Evolutionary conservation across 192 early-diverging fungal genomes (phyloP).

Genomic region (Phlyctochytrium planicorne): DNA sequence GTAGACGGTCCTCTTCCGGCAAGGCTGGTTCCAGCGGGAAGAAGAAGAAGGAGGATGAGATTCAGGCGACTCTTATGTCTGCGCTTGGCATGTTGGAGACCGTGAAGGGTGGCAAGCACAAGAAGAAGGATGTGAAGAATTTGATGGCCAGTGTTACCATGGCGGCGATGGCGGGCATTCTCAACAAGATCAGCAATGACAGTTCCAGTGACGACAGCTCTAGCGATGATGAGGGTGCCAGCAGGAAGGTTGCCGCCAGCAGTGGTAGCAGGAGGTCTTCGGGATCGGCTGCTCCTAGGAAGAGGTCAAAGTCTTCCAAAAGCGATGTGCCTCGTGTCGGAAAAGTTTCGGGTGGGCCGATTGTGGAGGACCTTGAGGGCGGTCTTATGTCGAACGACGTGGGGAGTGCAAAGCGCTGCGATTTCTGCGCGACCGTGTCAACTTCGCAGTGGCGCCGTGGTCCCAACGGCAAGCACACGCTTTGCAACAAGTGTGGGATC

Average conservation of each 20-base stretch:
- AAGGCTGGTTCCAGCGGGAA: not conserved
- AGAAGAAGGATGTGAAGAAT: not conserved
- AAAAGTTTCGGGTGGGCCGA: not conserved
- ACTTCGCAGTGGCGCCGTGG: slow-evolving; percentile 46
- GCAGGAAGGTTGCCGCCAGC: too few relatives aligned
- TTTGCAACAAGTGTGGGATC: slow-evolving; percentile 47
- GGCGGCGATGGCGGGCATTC: not conserved
- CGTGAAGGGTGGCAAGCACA: not conserved
- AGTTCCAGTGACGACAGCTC: not conserved
- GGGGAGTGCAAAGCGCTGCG: not conserved
- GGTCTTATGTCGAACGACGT: not conserved
- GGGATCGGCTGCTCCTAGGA: not conserved
- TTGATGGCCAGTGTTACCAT: not conserved
- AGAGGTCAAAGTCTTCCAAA: not conserved
- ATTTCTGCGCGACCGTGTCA: slow-evolving; percentile 28
- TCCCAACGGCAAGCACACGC: slow-evolving; percentile 30
- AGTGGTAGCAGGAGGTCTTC: not conserved
- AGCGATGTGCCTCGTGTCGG: not conserved
- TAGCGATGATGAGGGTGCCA: slow-evolving; percentile 5
- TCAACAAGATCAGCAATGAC: not conserved
- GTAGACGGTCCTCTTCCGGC: not conserved
- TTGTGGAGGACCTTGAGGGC: not conserved
- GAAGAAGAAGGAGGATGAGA: slow-evolving; percentile 18
- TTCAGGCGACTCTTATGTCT: slow-evolving; percentile 6
- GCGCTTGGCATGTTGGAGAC: not conserved